Evolutionary conservation across 2,329 filamentous ascomycete species (phyloP).

Genomic region (Mycosphaerelloides madeirae): DNA sequence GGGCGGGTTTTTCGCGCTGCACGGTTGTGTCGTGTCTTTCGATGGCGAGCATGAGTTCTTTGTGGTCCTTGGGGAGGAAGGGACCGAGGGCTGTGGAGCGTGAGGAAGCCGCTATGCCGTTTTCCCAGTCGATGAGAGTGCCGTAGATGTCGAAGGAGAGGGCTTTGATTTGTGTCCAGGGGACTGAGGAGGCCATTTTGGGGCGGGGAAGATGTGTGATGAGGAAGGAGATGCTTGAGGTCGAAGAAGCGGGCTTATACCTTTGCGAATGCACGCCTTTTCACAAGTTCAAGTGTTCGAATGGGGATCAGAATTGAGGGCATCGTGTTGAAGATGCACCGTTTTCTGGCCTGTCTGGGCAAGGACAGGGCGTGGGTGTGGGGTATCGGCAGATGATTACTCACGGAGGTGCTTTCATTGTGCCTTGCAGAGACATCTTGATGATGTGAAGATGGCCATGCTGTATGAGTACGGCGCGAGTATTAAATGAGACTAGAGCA

Average conservation of each 20-base stretch:
- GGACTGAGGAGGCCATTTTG: conserved; percentile 23
- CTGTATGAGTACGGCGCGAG: no score
- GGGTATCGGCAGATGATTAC: not conserved
- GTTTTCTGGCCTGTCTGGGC: not conserved
- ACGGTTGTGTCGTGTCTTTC: conserved; percentile 46
- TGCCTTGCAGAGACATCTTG: not conserved
- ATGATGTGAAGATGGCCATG: not conserved
- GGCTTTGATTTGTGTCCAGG: conserved; percentile 34
- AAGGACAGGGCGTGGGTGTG: not conserved
- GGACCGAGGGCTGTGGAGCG: conserved; percentile 44
- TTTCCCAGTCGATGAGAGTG: conserved; percentile 74
- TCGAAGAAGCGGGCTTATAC: not conserved
- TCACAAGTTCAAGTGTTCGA: not conserved
- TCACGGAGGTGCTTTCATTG: not conserved
- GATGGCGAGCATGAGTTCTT: conserved; percentile 41
- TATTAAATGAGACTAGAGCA: no score
- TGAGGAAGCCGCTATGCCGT: conserved; percentile 56
- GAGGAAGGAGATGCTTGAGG: not conserved
- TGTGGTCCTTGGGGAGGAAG: conserved; percentile 42
- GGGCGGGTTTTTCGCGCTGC: conserved; percentile 51
- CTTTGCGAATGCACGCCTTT: not conserved
- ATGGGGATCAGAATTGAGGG: no score
- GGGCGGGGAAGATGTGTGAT: not conserved
- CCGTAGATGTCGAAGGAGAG: conserved; percentile 77
- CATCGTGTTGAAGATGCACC: not conserved